A percentile compares a stretch with the other conserved stretches of the same genome.
phyloP scores from a whole-genome alignment of 495 filamentous ascomycete genomes.

The Hypoxylon perforatum region DNA sequence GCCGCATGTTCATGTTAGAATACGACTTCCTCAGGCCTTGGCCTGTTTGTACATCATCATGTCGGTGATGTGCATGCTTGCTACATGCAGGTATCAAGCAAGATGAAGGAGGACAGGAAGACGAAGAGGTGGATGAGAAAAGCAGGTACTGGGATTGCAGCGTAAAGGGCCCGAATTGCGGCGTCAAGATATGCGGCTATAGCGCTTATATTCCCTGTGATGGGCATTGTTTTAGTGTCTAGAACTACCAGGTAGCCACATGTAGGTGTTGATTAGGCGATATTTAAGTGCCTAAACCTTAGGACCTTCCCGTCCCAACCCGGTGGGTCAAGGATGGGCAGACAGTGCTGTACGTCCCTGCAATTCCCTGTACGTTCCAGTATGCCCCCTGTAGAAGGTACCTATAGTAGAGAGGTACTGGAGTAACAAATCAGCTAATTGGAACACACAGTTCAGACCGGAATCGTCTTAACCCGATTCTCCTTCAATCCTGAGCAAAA shows the following conservation, averaged over 20 bases:
- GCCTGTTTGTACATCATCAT: background rate
- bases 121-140: conserved; percentile 5
- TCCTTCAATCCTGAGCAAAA: conserved; percentile 14
- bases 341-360: too few species aligned
- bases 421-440: too few species aligned
- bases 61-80: background rate
- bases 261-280: conserved; percentile 5
- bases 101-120: background rate
- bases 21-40: background rate
- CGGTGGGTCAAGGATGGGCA: conserved; percentile 20
- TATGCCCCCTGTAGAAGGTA: too few species aligned
- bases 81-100: background rate
- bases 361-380: too few species aligned
- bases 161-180: conserved; percentile 25
- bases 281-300: conserved; percentile 11
- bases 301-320: conserved; percentile 32
- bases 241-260: background rate
- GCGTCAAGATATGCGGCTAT: conserved; percentile 26
- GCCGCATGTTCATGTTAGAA: background rate
- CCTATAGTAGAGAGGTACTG: too few species aligned
- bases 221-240: conserved; percentile 9
- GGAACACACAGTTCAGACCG: too few species aligned
- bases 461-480: conserved; percentile 6
- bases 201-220: conserved; percentile 25
- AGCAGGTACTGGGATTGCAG: conserved; percentile 8